A percentile compares a stretch with the other conserved stretches of the same genome.
phyloP scores from a whole-genome alignment of 768 basidiomycete genomes.

The Kwoniella bestiolae region DNA sequence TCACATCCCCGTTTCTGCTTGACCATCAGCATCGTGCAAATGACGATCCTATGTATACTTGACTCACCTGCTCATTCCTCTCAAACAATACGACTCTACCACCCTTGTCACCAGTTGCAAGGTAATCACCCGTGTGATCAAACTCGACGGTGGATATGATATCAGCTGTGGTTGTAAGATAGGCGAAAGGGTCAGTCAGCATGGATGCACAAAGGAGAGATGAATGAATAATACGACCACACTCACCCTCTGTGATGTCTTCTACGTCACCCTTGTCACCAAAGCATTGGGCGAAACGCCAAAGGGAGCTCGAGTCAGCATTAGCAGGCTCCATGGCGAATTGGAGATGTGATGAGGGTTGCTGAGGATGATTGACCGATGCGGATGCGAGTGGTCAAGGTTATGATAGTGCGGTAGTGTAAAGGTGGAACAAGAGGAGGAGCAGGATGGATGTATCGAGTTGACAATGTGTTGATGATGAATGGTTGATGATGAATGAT shows the following conservation, averaged over 20 bases:
- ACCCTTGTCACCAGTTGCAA: constrained; percentile 99
- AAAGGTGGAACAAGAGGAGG: no score
- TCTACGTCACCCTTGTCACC: constrained; percentile 96
- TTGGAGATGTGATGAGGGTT: background rate
- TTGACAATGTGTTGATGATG: no score
- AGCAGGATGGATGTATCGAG: no score
- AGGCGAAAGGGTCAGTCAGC: constrained; percentile 40
- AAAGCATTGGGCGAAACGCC: constrained; percentile 99
- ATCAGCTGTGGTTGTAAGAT: constrained; percentile 76
- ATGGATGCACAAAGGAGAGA: constrained; percentile 23
- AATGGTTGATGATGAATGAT: no score
- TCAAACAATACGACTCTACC: constrained; percentile 98
- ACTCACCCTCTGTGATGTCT: constrained; percentile 95
- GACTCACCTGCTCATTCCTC: constrained; percentile 88
- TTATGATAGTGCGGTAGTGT: no score
- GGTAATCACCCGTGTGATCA: constrained; percentile 98
- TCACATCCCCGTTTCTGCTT: constrained; percentile 97
- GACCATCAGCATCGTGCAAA: constrained; percentile 33
- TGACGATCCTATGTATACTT: background rate
- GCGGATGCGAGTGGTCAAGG: no score
- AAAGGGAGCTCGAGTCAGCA: constrained; percentile 62
- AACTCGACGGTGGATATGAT: constrained; percentile 99
- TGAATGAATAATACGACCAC: background rate
- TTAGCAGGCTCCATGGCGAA: constrained; percentile 45
- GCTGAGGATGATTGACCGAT: background rate